Conservation (phyloP, 2,329 filamentous ascomycete species). For the Aureobasidium pullulans region DNA sequence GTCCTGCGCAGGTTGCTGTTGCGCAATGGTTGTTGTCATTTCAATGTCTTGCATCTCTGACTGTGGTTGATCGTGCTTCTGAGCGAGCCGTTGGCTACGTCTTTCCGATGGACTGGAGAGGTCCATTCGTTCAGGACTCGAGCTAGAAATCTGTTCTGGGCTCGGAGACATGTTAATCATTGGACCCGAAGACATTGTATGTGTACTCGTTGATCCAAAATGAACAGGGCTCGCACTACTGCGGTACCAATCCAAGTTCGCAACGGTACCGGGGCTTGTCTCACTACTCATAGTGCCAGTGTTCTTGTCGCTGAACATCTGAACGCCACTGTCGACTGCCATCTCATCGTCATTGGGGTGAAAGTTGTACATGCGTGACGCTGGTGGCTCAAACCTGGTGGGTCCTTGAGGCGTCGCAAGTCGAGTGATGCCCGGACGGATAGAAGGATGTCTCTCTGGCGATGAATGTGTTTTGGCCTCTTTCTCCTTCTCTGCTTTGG, state of each 20-base stretch:
- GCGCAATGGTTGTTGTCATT: not conserved
- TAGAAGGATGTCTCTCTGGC: not conserved
- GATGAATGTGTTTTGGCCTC: not conserved
- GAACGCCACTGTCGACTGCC: not conserved
- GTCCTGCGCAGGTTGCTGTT: slow-evolving; percentile 6
- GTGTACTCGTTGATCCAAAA: not conserved
- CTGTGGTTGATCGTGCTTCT: not conserved
- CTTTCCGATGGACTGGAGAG: not conserved
- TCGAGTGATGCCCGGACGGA: not conserved
- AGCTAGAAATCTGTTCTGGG: not conserved
- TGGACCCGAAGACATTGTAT: not conserved
- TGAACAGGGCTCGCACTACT: not conserved
- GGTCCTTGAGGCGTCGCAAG: slow-evolving; percentile 2
- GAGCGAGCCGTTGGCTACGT: not conserved
- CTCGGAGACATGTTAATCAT: not conserved
- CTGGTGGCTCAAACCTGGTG: slow-evolving; percentile 6
- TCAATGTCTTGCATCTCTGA: not conserved
- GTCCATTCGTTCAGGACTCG: not conserved
- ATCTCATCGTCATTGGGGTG: not conserved
- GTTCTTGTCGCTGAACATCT: not conserved
- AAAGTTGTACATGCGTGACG: slow-evolving; percentile 8
- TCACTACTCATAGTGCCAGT: not conserved
- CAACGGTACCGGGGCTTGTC: not conserved
- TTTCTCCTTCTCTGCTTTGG: not conserved
- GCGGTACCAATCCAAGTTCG: not conserved